These are phyloP conservation scores for Pseudonitzschia multiseries DNA, from an alignment of 108 stramenopile species.

Conservation along the genomic window DNA sequence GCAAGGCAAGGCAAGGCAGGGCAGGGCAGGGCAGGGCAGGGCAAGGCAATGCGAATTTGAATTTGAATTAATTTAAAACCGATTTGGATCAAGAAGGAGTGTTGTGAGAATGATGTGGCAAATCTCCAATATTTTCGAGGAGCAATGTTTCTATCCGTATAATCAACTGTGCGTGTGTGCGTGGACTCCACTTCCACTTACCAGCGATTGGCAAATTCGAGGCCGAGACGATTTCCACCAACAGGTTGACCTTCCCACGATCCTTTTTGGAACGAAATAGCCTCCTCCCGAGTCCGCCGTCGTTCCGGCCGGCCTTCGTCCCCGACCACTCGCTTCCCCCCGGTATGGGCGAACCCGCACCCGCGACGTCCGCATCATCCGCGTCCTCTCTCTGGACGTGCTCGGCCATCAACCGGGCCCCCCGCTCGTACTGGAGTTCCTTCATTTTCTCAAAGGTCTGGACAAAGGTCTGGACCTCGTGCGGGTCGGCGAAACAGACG, in stretches of 20 bases:
- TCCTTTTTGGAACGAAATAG: background rate
- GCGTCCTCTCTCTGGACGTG: background rate
- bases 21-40: background rate
- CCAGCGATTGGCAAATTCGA: slow-evolving; percentile 31
- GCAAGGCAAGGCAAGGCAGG: background rate
- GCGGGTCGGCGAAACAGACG: slow-evolving; percentile 22
- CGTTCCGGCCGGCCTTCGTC: background rate
- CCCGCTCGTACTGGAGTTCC: slow-evolving; percentile 14
- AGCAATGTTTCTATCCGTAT: background rate
- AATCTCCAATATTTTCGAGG: background rate
- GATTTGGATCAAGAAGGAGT: background rate
- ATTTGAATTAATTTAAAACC: background rate
- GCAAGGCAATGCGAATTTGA: background rate
- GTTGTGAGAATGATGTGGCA: background rate
- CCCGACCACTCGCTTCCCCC: no score
- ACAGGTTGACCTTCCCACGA: slow-evolving; percentile 13
- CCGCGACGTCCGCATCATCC: no score
- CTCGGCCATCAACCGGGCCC: slow-evolving; percentile 1
- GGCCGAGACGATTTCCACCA: slow-evolving; percentile 48
- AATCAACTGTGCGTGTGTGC: no score
- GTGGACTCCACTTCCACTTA: background rate
- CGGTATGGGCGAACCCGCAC: background rate
- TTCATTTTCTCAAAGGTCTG: slow-evolving; percentile 19
- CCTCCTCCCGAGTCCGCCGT: background rate
- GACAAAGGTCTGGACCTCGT: slow-evolving; percentile 31